These are phyloP conservation scores for Draba incana DNA, from an alignment of 345 rosid species.

Conservation along the genomic window DNA sequence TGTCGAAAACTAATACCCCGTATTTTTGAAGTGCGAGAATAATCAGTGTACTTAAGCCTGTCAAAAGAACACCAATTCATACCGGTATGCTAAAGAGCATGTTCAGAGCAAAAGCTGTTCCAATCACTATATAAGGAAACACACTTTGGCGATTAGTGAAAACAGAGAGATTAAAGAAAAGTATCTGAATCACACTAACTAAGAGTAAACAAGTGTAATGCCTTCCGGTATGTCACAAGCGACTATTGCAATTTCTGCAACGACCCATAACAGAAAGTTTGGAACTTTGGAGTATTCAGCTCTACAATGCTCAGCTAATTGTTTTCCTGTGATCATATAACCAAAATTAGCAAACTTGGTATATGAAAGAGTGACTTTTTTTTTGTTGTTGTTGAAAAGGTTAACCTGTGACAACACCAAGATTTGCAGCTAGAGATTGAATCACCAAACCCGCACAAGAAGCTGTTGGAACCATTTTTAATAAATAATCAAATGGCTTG, in stretches of 20 bases:
- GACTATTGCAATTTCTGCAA: conserved; percentile 86
- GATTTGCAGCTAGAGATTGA: conserved; percentile 92
- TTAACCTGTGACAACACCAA: conserved; percentile 35
- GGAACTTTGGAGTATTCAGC: conserved; percentile 73
- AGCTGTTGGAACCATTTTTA: too few species aligned
- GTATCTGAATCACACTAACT: background rate
- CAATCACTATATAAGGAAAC: conserved; percentile 60
- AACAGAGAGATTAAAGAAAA: background rate
- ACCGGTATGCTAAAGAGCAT: conserved; percentile 87
- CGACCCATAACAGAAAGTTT: conserved; percentile 81
- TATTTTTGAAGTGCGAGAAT: conserved; percentile 86
- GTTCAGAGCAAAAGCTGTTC: conserved; percentile 95
- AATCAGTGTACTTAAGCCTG: conserved; percentile 85
- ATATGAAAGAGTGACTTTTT: background rate
- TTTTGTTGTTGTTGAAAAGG: background rate
- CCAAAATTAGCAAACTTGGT: conserved; percentile 3
- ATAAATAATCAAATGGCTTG: too few species aligned
- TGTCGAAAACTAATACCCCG: conserved; percentile 50
- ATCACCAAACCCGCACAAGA: conserved; percentile 49
- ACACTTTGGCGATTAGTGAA: background rate
- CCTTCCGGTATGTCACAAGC: conserved; percentile 99
- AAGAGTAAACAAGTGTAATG: conserved; percentile 25
- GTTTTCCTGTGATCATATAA: conserved; percentile 59
- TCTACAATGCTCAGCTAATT: conserved; percentile 92
- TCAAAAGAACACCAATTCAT: conserved; percentile 93